Evolutionary conservation across 163 green algal species (phyloP).

Genomic region (Scenedesmus sp.): DNA sequence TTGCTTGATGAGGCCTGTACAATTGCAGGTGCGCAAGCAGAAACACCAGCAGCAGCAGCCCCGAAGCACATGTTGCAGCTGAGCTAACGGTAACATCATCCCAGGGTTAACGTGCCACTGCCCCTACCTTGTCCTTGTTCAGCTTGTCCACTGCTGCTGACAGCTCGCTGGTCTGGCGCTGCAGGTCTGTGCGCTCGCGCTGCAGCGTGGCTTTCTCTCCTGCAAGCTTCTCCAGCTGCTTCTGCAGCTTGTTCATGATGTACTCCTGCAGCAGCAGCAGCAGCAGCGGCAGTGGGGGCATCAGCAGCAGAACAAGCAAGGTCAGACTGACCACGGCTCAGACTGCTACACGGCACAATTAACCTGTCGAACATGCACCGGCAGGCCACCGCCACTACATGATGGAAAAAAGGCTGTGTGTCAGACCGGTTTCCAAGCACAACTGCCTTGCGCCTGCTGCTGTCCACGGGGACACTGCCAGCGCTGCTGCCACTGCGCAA

Average conservation of each 20-base stretch:
- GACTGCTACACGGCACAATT: background rate
- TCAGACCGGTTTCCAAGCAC: background rate
- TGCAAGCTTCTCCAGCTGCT: constrained; percentile 66
- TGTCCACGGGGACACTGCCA: background rate
- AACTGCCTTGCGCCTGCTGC: background rate
- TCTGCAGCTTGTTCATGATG: constrained; percentile 86
- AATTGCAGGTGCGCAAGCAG: background rate
- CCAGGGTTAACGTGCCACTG: background rate
- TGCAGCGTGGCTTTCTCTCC: constrained; percentile 66
- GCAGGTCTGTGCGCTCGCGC: constrained; percentile 78
- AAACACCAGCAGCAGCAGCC: background rate
- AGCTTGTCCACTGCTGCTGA: constrained; percentile 70
- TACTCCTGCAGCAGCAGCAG: constrained; percentile 68
- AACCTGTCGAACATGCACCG: background rate
- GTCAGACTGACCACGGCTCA: background rate
- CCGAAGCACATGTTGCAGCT: background rate
- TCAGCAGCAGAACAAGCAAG: background rate
- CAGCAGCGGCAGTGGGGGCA: background rate
- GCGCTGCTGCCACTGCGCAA: background rate
- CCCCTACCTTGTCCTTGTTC: constrained; percentile 78
- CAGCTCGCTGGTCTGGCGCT: constrained; percentile 76
- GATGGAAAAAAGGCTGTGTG: too few relatives aligned
- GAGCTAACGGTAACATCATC: background rate
- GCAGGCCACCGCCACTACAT: background rate
- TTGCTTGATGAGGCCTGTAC: background rate